Evolutionary conservation across 1,284 basidiomycete species (phyloP).

Genomic region (Fomitopsis betulina): DNA sequence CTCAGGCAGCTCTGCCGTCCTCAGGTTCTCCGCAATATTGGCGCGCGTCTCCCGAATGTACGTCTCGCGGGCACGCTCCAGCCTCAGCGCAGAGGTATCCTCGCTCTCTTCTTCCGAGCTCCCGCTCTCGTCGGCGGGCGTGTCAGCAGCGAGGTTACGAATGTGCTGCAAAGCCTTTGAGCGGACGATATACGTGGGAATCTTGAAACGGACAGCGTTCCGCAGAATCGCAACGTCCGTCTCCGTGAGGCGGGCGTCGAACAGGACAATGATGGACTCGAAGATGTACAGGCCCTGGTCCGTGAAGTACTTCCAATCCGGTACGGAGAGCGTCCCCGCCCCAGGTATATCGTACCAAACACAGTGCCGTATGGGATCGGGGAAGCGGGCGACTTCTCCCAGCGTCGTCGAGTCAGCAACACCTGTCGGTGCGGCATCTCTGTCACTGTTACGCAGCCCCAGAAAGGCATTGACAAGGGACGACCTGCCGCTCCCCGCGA

Average conservation of each 20-base stretch:
- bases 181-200: conserved; percentile 3
- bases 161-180: conserved; percentile 1
- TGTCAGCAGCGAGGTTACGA: background rate
- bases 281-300: conserved; percentile 4
- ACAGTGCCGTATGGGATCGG: background rate
- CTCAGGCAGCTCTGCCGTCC: background rate
- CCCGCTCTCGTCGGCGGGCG: background rate
- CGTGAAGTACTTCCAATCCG: conserved; percentile 1
- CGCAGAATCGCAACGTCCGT: background rate
- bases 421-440: background rate
- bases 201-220: background rate
- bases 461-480: conserved; percentile 6
- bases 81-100: background rate
- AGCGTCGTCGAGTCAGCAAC: background rate
- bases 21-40: background rate
- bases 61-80: background rate
- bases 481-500: conserved; percentile 6
- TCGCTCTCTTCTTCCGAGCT: background rate
- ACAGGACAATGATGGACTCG: conserved; percentile 1
- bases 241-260: background rate
- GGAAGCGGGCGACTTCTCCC: background rate
- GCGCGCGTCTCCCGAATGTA: background rate
- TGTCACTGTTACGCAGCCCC: background rate
- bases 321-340: background rate
- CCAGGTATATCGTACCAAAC: conserved; percentile 3